Base-by-base conservation (phyloP, 2,329 filamentous ascomycete genomes). In the Beauveria brongniartii region DNA sequence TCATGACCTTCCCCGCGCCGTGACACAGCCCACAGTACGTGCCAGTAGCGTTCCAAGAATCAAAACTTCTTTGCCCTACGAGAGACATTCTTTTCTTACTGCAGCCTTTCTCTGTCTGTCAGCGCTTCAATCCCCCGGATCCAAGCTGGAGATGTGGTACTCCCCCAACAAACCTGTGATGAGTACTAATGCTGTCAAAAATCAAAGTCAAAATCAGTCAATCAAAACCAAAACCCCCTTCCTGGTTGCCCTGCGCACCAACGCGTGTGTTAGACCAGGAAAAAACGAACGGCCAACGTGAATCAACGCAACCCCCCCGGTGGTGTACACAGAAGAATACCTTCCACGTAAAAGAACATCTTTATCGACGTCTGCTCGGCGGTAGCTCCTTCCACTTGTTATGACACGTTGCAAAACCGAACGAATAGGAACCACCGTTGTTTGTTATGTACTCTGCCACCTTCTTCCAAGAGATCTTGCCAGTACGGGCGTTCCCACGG, bases 341-440 rank as follows among this genome's bases (percentile, higher is more conserved):
- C 10, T 34, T 34, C 10, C 10, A 34, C 30, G 30, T 34, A 41
- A 12, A 24, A 22, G 18, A 30, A 8, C 37, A 37, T 20, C 2
- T 26, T 55, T 34, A 50, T 41, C 59, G 59, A 22, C 52, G 47
- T 43, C 56, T 16, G 18, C 14, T 30, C 2, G 30, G 12, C 20
- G 30, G 48, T 10, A 82, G 69, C 59, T 79, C 74, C 61, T 82
- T 76, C 79, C 81, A 87, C 62, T 81, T 80, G 72, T 82, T 84
- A 41, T 80, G 79, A 65, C 82, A 84, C 0, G 83, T 85, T 12
- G 80, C 78, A 64, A 81, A 78, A 9, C 83, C 82, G 67, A 87
- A 88, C 52, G 74, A 75, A 68, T 87, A 87, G 3, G 80, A 80
- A 2, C 82, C 83, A 1, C 82, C 82, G 46, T 79, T 70, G 0